Evolutionary conservation across 345 rosid species (phyloP).

Genomic region (Odontarrhena argentea): DNA sequence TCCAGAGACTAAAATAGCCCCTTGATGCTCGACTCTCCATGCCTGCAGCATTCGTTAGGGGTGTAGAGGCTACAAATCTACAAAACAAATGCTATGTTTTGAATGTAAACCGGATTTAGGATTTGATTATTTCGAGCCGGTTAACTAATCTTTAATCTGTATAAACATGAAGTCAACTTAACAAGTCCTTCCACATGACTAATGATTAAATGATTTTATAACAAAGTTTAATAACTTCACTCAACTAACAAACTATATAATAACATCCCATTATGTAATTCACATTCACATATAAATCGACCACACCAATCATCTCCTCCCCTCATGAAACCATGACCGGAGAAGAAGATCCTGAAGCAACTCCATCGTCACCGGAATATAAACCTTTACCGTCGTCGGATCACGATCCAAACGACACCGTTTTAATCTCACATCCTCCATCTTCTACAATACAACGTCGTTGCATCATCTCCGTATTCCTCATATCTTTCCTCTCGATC

Average conservation of each 20-base stretch:
- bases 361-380: constrained; percentile 30
- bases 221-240: constrained; percentile 14
- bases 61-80: no score
- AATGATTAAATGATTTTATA: constrained; percentile 2
- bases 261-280: not conserved
- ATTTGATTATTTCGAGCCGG: no score
- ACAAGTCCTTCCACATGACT: constrained; percentile 10
- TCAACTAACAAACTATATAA: constrained; percentile 1
- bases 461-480: constrained; percentile 36
- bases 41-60: no score
- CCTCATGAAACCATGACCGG: constrained; percentile 27
- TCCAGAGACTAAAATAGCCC: no score
- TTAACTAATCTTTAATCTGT: not conserved
- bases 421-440: constrained; percentile 31
- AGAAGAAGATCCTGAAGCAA: constrained; percentile 36
- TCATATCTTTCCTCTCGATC: constrained; percentile 46
- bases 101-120: no score
- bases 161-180: not conserved
- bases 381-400: constrained; percentile 18
- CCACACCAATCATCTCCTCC: constrained; percentile 30
- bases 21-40: no score
- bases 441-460: constrained; percentile 27
- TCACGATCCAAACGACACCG: constrained; percentile 35
- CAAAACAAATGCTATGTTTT: no score
- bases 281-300: constrained; percentile 32